Percentiles rank a stretch among this genome's conserved stretches.
These are phyloP conservation scores for Hirsutella thompsonii DNA, from an alignment of 2,329 filamentous ascomycete species.

Conservation along the genomic window DNA sequence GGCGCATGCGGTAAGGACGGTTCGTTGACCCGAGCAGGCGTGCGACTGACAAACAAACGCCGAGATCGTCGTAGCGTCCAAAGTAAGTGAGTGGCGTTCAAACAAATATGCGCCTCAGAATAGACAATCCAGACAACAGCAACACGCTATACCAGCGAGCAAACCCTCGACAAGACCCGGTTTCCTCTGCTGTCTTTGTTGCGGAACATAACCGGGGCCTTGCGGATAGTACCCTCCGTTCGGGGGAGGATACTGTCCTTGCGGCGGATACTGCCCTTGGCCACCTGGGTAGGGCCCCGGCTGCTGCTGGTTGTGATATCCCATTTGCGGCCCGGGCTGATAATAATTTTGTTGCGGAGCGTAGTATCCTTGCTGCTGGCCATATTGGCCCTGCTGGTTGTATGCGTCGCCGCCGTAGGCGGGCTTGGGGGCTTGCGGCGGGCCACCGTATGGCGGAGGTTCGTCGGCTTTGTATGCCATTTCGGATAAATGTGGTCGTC, in stretches of 20 bases:
- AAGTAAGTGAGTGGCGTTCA: too few relatives aligned
- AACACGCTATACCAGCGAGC: constrained; percentile 39
- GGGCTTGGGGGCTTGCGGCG: constrained; percentile 25
- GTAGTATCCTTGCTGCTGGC: too few relatives aligned
- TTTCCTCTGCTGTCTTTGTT: constrained; percentile 18
- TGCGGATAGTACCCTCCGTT: constrained; percentile 21
- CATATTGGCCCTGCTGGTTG: constrained; percentile 14
- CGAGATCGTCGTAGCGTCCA: too few relatives aligned
- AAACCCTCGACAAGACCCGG: constrained; percentile 30
- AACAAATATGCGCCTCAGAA: constrained; percentile 24
- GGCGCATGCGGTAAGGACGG: too few relatives aligned
- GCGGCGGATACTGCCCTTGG: constrained; percentile 20
- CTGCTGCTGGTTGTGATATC: constrained; percentile 28
- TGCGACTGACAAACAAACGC: too few relatives aligned
- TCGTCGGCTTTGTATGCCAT: constrained; percentile 36
- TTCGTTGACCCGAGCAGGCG: too few relatives aligned
- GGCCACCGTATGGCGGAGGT: constrained; percentile 34
- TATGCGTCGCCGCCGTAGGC: constrained; percentile 28
- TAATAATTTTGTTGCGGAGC: constrained; percentile 23
- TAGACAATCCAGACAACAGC: constrained; percentile 44
- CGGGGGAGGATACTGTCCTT: constrained; percentile 20
- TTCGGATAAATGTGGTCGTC: background rate
- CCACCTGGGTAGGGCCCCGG: constrained; percentile 17
- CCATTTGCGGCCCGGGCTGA: constrained; percentile 27
- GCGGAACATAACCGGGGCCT: constrained; percentile 23